Conservation (phyloP, 148 eudicot species). For the Rheum nobile region DNA sequence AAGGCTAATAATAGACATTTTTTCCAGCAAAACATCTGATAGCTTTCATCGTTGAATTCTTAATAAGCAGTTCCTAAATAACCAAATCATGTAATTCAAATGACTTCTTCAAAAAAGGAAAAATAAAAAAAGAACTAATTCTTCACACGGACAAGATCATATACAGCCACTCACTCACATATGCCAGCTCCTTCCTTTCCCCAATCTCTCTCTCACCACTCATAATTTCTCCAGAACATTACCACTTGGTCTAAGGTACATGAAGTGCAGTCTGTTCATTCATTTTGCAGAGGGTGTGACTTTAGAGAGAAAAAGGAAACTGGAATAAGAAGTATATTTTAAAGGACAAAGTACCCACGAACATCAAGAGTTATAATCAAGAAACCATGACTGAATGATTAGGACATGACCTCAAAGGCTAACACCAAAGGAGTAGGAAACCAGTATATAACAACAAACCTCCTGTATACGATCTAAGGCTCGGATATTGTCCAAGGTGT, state of each 20-base stretch:
- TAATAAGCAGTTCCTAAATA: background rate
- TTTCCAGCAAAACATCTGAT: too few relatives aligned
- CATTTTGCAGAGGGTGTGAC: background rate
- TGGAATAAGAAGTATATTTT: background rate
- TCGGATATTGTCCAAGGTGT: conserved; percentile 61
- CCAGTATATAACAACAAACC: conserved; percentile 19
- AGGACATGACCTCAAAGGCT: background rate
- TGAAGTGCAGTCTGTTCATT: too few relatives aligned
- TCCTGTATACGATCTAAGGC: conserved; percentile 72
- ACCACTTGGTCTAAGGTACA: too few relatives aligned
- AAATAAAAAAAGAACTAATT: too few relatives aligned
- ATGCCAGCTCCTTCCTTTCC: background rate
- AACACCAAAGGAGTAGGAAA: background rate
- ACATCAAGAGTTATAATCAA: background rate
- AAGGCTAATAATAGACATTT: too few relatives aligned
- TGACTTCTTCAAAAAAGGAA: background rate
- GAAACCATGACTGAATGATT: background rate
- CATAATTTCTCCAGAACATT: too few relatives aligned
- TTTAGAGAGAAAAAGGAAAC: background rate
- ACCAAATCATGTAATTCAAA: background rate
- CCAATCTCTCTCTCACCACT: background rate
- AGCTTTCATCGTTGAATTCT: background rate
- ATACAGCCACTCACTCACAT: background rate
- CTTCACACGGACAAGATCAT: background rate
- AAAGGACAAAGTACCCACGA: too few relatives aligned